These are phyloP conservation scores for Dorcoceras hygrometricum DNA, from an alignment of 257 asterid genomes.

Conservation along the genomic window DNA sequence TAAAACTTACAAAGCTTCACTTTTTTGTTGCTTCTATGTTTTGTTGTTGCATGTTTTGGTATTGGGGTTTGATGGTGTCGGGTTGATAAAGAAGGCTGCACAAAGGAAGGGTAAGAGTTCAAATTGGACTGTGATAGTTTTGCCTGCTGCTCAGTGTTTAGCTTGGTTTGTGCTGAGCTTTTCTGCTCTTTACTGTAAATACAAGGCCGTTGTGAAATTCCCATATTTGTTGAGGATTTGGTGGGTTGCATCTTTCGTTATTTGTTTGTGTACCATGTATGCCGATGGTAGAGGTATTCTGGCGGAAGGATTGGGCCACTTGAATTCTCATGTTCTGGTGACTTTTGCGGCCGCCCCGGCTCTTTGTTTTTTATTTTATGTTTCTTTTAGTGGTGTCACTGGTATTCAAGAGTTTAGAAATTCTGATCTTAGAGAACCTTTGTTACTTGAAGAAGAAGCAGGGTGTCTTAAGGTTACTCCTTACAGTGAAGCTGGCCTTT, in stretches of 20 bases:
- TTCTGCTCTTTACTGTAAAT: constrained; percentile 53
- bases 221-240: constrained; percentile 65
- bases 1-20: constrained; percentile 52
- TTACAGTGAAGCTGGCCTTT: constrained; percentile 76
- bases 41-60: constrained; percentile 56
- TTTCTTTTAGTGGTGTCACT: constrained; percentile 63
- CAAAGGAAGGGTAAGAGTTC: constrained; percentile 27
- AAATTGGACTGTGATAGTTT: constrained; percentile 50
- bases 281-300: constrained; percentile 58
- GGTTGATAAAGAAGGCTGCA: constrained; percentile 40
- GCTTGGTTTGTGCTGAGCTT: constrained; percentile 81
- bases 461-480: constrained; percentile 92
- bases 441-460: constrained; percentile 71
- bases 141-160: constrained; percentile 58
- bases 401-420: constrained; percentile 58
- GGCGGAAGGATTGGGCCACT: constrained; percentile 50
- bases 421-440: constrained; percentile 60
- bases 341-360: constrained; percentile 63
- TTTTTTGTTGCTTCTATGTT: constrained; percentile 66
- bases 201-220: constrained; percentile 47
- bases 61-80: constrained; percentile 58
- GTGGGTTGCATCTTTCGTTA: constrained; percentile 70
- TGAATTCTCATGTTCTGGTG: constrained; percentile 65
- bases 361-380: constrained; percentile 65
- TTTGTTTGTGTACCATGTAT: constrained; percentile 55